Evolutionary conservation across 345 rosid species (phyloP), one percentile per base, ranked within the genome.

Genomic region (Melaleuca quinquenervia): DNA sequence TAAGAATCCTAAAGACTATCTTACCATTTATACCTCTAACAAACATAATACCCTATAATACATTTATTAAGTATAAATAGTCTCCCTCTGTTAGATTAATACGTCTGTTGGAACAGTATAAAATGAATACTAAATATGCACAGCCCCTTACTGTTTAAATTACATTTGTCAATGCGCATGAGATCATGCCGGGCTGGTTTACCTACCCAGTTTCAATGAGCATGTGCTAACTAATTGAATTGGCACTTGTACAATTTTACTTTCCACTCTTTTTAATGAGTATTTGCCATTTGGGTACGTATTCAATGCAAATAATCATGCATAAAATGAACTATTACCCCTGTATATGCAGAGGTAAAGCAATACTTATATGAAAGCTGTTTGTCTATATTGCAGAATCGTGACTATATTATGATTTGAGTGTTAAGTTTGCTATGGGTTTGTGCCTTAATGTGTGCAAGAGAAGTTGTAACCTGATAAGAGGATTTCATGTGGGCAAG

Each of bases 401-500:
- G 26, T 56, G 27, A 56, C 62, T 56, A 26, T 55, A 55, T 56
- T 56, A 24, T 70, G 80, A 32, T 70, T 82, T 82, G 58, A 82
- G 36, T 15, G 12, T 82, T 1, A 22, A n/a, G 29, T 62, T 24
- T 86, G 87, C 88, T 83, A 91, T 90, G 93, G 50, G 86, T 86
- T 89, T 84, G 75, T 84, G 87, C 83, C 86, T 83, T 50, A 54
- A 76, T n/a, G 83, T 90, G 27, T 41, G 22, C 85, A 94, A 82
- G 90, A 52, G 90, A 89, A 84, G 78, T 22, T 70, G 83, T 76
- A 44, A 87, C 60, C 83, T 87, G 24, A 84, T 83, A 64, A 91
- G 95, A 76, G 88, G 86, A 84, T 91, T 95, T 85, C 94, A 90
- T 88, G 87, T 85, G 36, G 91, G 92, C 86, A 89, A 87, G 58